Evolutionary conservation across 352 stramenopile genomes (phyloP).

Genomic region (Phytophthora meadii): DNA sequence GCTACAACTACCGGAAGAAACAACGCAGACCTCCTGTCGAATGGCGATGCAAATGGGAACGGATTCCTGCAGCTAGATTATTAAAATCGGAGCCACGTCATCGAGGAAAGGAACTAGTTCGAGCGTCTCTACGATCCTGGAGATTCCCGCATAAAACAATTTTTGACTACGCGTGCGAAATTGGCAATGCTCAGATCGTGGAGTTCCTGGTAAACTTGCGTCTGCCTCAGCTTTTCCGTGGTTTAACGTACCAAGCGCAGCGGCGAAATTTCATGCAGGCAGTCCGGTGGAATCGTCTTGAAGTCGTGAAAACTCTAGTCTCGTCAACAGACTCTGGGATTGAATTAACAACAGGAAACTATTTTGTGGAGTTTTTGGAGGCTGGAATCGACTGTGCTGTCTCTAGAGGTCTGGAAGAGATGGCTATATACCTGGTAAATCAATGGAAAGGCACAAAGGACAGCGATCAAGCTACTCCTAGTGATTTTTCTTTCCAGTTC

Average conservation of each 20-base stretch:
- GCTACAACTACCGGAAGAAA: constrained; percentile 46
- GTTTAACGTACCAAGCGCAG: constrained; percentile 50
- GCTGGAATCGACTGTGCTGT: constrained; percentile 59
- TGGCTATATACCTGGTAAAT: constrained; percentile 60
- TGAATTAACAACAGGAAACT: constrained; percentile 27
- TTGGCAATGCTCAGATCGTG: constrained; percentile 35
- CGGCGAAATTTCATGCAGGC: constrained; percentile 65
- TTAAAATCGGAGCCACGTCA: constrained; percentile 16
- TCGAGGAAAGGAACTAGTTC: constrained; percentile 32
- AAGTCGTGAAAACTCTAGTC: constrained; percentile 55
- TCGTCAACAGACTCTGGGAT: constrained; percentile 19
- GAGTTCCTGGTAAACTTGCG: constrained; percentile 40
- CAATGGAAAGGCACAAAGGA: constrained; percentile 61
- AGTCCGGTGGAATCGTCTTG: constrained; percentile 65
- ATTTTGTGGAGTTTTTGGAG: constrained; percentile 72
- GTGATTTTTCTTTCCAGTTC: constrained; percentile 76
- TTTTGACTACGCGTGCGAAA: constrained; percentile 50
- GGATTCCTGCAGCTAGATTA: constrained; percentile 14
- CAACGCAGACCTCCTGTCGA: constrained; percentile 20
- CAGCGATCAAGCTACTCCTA: constrained; percentile 37
- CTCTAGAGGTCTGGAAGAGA: constrained; percentile 66
- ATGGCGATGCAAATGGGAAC: constrained; percentile 34
- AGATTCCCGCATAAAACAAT: constrained; percentile 48
- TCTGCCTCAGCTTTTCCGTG: constrained; percentile 39
- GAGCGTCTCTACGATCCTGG: constrained; percentile 45